Evolutionary conservation across 2,329 filamentous ascomycete genomes (phyloP).

Genomic region (Alternaria triticina): DNA sequence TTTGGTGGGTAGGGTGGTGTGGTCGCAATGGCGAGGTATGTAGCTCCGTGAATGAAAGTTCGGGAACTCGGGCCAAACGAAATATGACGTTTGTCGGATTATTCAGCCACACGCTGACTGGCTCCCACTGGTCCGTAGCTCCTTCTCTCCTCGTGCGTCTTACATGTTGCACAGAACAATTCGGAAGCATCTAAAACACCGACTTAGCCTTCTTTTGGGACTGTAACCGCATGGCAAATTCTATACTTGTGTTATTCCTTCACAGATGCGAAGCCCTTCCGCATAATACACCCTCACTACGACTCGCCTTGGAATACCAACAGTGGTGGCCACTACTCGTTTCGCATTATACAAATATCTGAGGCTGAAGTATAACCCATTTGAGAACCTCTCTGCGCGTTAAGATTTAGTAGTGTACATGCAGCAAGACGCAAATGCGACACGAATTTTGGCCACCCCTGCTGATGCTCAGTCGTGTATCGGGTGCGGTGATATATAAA

Average conservation of each 20-base stretch:
- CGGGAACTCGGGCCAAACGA: slow-evolving; percentile 15
- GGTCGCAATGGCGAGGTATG: slow-evolving; percentile 21
- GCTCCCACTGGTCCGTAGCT: background rate
- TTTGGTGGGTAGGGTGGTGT: background rate
- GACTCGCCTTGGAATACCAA: background rate
- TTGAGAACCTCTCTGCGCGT: background rate
- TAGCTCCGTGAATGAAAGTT: slow-evolving; percentile 11
- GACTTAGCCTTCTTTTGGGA: background rate
- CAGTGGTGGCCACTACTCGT: too few relatives aligned
- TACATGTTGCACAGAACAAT: background rate
- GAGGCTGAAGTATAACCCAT: too few relatives aligned
- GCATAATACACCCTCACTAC: background rate
- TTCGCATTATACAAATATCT: too few relatives aligned
- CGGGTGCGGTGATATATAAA: background rate
- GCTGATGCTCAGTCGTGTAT: too few relatives aligned
- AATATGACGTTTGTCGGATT: slow-evolving; percentile 30
- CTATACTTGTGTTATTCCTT: background rate
- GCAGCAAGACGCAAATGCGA: too few relatives aligned
- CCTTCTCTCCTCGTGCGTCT: background rate
- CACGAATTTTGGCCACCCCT: too few relatives aligned
- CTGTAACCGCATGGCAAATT: background rate
- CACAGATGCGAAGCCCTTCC: background rate
- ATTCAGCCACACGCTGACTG: slow-evolving; percentile 11
- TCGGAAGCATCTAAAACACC: background rate
- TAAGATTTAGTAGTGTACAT: too few relatives aligned